Conservation (phyloP, 1,284 basidiomycete species). For the Ustilago trichophora region DNA sequence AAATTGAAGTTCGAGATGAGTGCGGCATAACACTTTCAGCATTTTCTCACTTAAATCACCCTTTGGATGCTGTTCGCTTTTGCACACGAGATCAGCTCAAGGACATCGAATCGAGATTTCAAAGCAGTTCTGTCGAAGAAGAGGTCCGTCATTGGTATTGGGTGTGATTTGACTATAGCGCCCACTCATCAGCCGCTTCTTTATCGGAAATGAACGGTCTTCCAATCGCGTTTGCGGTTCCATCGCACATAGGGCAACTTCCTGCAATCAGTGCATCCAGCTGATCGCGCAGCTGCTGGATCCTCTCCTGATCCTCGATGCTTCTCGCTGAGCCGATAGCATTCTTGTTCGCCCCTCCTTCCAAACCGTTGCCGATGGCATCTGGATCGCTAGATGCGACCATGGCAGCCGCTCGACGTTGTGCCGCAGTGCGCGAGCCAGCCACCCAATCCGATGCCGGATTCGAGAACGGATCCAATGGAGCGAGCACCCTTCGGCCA, state of each 20-base stretch:
- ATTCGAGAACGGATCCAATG: slow-evolving; percentile 58
- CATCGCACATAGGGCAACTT: slow-evolving; percentile 60
- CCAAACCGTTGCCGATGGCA: background rate
- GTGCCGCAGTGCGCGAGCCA: slow-evolving; percentile 38
- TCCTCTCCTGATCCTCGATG: slow-evolving; percentile 48
- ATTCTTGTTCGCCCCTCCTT: slow-evolving; percentile 1
- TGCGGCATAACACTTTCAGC: no score
- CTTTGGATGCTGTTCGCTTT: no score
- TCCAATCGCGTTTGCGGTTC: slow-evolving; percentile 51
- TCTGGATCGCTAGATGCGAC: slow-evolving; percentile 8
- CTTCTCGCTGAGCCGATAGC: slow-evolving; percentile 15
- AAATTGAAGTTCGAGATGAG: no score
- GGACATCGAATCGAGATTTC: no score
- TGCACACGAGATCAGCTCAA: no score
- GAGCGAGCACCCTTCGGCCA: slow-evolving; percentile 52
- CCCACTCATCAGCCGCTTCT: slow-evolving; percentile 52
- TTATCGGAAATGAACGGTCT: slow-evolving; percentile 49
- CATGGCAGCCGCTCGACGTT: slow-evolving; percentile 21
- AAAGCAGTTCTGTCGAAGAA: no score
- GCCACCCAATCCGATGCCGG: slow-evolving; percentile 43
- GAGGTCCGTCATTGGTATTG: no score
- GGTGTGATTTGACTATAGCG: no score
- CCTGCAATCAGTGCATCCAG: slow-evolving; percentile 63
- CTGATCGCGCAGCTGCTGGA: slow-evolving; percentile 59
- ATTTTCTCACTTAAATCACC: no score